Evolutionary conservation across 495 filamentous ascomycete genomes (phyloP).

Genomic region (Daldinia grandis): DNA sequence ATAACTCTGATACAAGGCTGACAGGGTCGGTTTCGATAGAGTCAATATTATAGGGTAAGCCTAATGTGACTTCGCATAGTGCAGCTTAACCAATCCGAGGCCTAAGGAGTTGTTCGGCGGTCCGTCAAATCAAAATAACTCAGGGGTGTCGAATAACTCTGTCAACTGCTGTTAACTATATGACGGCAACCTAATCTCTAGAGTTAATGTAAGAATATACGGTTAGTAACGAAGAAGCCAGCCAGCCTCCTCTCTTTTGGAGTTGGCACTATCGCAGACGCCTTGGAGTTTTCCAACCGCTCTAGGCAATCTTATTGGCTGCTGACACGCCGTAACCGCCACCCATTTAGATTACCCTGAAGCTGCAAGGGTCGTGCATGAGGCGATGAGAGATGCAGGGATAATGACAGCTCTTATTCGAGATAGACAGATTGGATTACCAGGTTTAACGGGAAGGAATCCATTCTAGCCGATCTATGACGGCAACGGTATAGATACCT

Average conservation of each 20-base stretch:
- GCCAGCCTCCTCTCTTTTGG: constrained; percentile 2
- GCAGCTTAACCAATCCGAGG: constrained; percentile 18
- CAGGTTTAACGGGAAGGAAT: constrained; percentile 36
- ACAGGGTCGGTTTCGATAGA: constrained; percentile 11
- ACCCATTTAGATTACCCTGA: constrained; percentile 17
- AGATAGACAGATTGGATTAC: constrained; percentile 8
- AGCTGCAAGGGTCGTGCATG: constrained; percentile 30
- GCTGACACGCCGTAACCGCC: constrained; percentile 28
- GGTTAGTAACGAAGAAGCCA: constrained; percentile 19
- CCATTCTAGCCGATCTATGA: constrained; percentile 37
- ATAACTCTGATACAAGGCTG: constrained; percentile 27
- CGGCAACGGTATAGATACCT: constrained; percentile 11
- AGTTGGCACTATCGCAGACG: constrained; percentile 27
- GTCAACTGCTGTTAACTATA: constrained; percentile 15
- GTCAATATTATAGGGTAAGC: constrained; percentile 26
- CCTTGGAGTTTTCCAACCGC: constrained; percentile 18
- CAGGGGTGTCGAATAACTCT: not conserved
- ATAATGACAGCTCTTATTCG: constrained; percentile 18
- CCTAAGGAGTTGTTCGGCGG: not conserved
- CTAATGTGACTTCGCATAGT: constrained; percentile 35
- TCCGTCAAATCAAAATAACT: constrained; percentile 16
- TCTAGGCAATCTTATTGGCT: constrained; percentile 21
- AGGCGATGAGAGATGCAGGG: constrained; percentile 29
- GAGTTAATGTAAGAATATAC: not conserved
- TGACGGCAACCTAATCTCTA: constrained; percentile 11